phyloP scores from a whole-genome alignment of 345 rosid genomes.

The Arabidopsis thaliana region TAIR10.1 NC_003076.8:1888001-1888500 shows the following conservation, averaged over 20 bases:
- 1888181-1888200: too few species aligned
- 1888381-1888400: constrained; percentile 65
- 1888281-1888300: neutral
- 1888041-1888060: too few species aligned
- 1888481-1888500: constrained; percentile 77
- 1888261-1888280: constrained; percentile 16
- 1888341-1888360: constrained; percentile 5
- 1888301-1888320: neutral
- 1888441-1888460: constrained; percentile 87
- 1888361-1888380: constrained; percentile 43
- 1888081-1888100: too few species aligned
- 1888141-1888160: too few species aligned
- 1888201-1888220: too few species aligned
- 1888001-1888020: neutral
- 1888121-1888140: too few species aligned
- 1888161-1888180: too few species aligned
- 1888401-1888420: constrained; percentile 72
- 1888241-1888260: neutral
- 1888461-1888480: constrained; percentile 88
- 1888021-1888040: neutral
- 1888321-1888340: neutral
- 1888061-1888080: too few species aligned
- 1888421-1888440: constrained; percentile 85
- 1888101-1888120: too few species aligned
- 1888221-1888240: constrained; percentile 4